These are phyloP conservation scores for Ormosia emarginata DNA, from an alignment of 306 rosid species.

Conservation along the genomic window DNA sequence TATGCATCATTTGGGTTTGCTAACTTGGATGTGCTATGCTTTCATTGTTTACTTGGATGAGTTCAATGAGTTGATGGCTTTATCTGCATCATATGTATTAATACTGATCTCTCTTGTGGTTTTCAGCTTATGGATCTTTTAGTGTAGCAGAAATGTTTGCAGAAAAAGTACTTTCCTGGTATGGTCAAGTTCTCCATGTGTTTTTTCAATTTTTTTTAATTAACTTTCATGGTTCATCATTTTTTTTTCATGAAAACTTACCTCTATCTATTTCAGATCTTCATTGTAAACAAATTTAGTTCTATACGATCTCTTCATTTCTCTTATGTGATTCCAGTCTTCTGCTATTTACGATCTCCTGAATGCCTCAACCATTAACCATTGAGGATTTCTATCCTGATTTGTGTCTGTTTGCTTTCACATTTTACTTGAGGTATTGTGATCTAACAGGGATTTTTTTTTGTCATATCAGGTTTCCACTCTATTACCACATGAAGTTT, in stretches of 20 bases:
- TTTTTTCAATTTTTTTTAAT: background rate
- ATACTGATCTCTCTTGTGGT: slow-evolving; percentile 2
- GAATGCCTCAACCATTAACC: background rate
- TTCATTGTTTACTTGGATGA: background rate
- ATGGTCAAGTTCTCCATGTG: background rate
- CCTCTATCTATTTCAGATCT: background rate
- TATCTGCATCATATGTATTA: background rate
- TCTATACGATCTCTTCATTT: background rate
- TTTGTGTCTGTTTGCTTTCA: background rate
- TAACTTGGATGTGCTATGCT: background rate
- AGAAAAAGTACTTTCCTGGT: slow-evolving; percentile 52
- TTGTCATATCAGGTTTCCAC: slow-evolving; percentile 44
- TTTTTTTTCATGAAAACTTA: background rate
- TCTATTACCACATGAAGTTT: slow-evolving; percentile 56
- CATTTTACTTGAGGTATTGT: slow-evolving; percentile 5
- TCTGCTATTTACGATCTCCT: background rate
- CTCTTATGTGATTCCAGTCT: background rate
- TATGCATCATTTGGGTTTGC: background rate
- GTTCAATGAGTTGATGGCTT: slow-evolving; percentile 3
- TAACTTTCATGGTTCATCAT: background rate
- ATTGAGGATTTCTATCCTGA: background rate
- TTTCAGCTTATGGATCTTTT: slow-evolving; percentile 67
- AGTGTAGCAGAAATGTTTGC: slow-evolving; percentile 46
- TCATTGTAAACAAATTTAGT: background rate
- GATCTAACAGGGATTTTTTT: slow-evolving; percentile 21